These are phyloP conservation scores for Hyaloraphidium curvatum DNA, from an alignment of 192 early-diverging fungal genomes.

Conservation along the genomic window DNA sequence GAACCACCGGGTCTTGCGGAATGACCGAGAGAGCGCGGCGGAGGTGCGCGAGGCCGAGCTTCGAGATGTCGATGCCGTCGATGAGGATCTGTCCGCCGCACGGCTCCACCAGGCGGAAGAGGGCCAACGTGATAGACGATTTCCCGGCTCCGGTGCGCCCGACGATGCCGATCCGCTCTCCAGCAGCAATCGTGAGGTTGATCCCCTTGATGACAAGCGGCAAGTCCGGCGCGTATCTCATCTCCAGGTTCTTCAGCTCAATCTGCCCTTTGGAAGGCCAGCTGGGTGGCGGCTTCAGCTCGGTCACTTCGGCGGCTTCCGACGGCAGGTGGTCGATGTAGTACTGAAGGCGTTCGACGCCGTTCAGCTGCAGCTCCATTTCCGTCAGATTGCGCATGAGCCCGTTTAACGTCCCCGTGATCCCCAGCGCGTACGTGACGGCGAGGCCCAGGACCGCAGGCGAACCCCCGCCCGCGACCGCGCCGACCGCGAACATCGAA, in stretches of 20 bases:
- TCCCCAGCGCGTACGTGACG: constrained; percentile 59
- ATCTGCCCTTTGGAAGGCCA: constrained; percentile 29
- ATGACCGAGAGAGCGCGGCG: constrained; percentile 35
- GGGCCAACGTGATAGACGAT: constrained; percentile 46
- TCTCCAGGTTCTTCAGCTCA: constrained; percentile 17
- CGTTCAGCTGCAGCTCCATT: constrained; percentile 21
- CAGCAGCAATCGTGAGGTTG: constrained; percentile 40
- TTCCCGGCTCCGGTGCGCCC: constrained; percentile 54
- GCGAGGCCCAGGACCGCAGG: constrained; percentile 43
- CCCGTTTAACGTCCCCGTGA: constrained; percentile 23
- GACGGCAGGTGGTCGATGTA: constrained; percentile 21
- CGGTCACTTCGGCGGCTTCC: constrained; percentile 25
- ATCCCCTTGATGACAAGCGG: constrained; percentile 56
- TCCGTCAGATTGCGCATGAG: constrained; percentile 52
- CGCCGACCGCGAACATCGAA: constrained; percentile 39
- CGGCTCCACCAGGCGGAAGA: constrained; percentile 29
- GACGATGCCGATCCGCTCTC: constrained; percentile 28
- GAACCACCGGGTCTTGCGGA: constrained; percentile 49
- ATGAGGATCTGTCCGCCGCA: constrained; percentile 35
- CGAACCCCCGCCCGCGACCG: constrained; percentile 29
- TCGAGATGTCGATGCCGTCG: constrained; percentile 50
- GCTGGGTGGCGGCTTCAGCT: constrained; percentile 14
- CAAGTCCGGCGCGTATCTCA: constrained; percentile 17
- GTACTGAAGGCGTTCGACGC: constrained; percentile 36
- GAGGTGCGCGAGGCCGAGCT: constrained; percentile 11